Base-by-base conservation (phyloP, 208 protist genomes). In the Acanthamoeba healyi region DNA sequence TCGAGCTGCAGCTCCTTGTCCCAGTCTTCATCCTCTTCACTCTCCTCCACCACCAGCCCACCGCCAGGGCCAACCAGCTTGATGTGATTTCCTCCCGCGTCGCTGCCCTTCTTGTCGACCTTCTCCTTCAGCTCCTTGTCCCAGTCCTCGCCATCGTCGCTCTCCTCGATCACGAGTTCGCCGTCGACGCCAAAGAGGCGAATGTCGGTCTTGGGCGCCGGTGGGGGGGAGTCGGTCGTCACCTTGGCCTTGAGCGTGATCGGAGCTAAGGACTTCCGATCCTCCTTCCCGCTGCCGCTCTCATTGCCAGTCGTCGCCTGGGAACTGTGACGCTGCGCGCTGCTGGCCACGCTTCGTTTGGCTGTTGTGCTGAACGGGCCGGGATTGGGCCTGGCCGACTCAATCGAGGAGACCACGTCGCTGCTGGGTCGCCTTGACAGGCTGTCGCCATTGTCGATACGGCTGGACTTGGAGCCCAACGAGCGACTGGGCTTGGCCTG, bases 141-240 rank as follows among this genome's bases (percentile, higher is more conserved):
- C 72, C 72, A 81, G 46, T 84, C 70, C 40, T 79, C 34, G 24
- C 70, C 74, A 40, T 84, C 74, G 46, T 84, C 74, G 42, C 74
- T 84, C 42, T 84, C 74, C 46, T 84, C 74, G 74, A 84, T 58
- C 42, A 84, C 74, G 42, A 84, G 44, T 29, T 84, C 44, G n/a
- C 74, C 74, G 32, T 84, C 74, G 44, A 36, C 44, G 22, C 74
- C 74, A 26, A 58, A 84, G n/a, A 84, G 74, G 46, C 40, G 74
- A 22, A 84, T 84, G 44, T 84, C 74, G 42, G 74, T 2, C 67
- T 22, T 26, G 3, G 7, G 5, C 40, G 15, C 3, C 46, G 32
- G 14, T 29, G 32, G 19, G 15, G 26, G 36, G 5, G 72, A 81
- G 5, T 26, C 38, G 40, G 42, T 38, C 4, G 15, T 36, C 44